A percentile compares a stretch with the other conserved stretches of the same genome.
phyloP scores from a whole-genome alignment of 2,329 filamentous ascomycete species.

The Microdochium bolleyi region DNA sequence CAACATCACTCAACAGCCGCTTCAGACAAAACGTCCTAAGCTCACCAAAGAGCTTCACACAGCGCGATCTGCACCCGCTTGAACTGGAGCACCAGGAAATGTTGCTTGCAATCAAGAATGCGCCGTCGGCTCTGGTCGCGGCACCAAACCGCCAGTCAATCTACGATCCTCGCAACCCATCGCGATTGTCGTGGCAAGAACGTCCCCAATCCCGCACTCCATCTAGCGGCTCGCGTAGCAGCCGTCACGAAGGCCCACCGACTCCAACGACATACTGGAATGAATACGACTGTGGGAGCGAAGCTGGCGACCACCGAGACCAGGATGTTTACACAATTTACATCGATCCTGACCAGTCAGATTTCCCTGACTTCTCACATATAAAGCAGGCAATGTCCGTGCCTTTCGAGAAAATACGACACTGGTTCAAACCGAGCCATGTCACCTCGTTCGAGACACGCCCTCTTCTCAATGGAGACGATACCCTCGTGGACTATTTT shows the following conservation, averaged over 20 bases:
- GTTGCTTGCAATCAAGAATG: slow-evolving; percentile 35
- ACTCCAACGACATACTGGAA: slow-evolving; percentile 58
- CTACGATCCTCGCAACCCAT: slow-evolving; percentile 4
- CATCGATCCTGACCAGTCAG: slow-evolving; percentile 59
- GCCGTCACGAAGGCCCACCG: slow-evolving; percentile 17
- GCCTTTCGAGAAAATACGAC: slow-evolving; percentile 42
- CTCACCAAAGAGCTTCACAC: slow-evolving; percentile 64
- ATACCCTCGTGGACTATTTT: slow-evolving; percentile 17
- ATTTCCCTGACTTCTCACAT: slow-evolving; percentile 56
- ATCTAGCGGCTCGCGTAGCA: slow-evolving; percentile 6
- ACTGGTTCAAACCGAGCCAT: slow-evolving; percentile 34
- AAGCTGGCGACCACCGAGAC: slow-evolving; percentile 48
- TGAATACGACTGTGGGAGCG: slow-evolving; percentile 78
- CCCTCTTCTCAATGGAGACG: slow-evolving; percentile 13
- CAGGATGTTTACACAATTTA: slow-evolving; percentile 65
- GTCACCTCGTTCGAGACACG: slow-evolving; percentile 11
- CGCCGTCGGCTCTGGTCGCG: slow-evolving; percentile 22
- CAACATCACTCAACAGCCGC: slow-evolving; percentile 52
- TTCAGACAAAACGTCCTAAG: slow-evolving; percentile 61
- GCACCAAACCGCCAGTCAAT: slow-evolving; percentile 7
- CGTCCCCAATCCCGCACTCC: slow-evolving; percentile 5
- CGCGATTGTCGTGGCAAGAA: slow-evolving; percentile 8
- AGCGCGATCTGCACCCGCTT: slow-evolving; percentile 51
- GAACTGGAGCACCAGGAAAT: slow-evolving; percentile 43
- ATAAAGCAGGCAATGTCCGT: slow-evolving; percentile 42